Evolutionary conservation across 768 basidiomycete species (phyloP).

Genomic region (Collybia nuda): DNA sequence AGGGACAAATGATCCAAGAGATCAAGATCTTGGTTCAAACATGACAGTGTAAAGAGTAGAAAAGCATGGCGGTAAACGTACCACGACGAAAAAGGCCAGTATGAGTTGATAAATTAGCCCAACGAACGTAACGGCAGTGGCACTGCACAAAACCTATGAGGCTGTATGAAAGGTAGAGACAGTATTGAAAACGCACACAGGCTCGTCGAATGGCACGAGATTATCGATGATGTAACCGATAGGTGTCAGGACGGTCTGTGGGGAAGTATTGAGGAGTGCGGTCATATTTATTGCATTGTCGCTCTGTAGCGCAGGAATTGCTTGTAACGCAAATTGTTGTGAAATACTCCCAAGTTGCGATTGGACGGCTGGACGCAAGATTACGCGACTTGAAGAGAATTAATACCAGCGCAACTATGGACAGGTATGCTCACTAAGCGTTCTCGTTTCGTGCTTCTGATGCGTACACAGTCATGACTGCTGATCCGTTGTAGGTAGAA

Average conservation of each 20-base stretch:
- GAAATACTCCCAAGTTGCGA: conserved; percentile 32
- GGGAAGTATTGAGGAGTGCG: conserved; percentile 44
- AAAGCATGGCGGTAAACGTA: conserved; percentile 3
- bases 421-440: conserved; percentile 43
- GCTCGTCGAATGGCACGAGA: conserved; percentile 45
- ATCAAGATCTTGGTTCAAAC: too few relatives aligned
- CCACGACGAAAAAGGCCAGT: conserved; percentile 26
- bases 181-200: conserved; percentile 31
- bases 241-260: conserved; percentile 24
- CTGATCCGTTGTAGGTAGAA: conserved; percentile 43
- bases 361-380: conserved; percentile 15
- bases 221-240: conserved; percentile 33
- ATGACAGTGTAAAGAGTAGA: too few relatives aligned
- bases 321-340: conserved; percentile 25
- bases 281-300: conserved; percentile 17
- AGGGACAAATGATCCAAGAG: too few relatives aligned
- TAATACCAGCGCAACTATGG: too few relatives aligned
- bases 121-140: conserved; percentile 35
- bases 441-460: conserved; percentile 58
- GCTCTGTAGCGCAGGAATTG: conserved; percentile 16
- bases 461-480: conserved; percentile 47
- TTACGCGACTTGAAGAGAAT: too few relatives aligned
- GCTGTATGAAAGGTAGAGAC: not conserved
- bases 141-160: conserved; percentile 17
- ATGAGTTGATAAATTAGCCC: conserved; percentile 34